Evolutionary conservation across 129 eudicot species (phyloP).

Genomic region (Centrapalus pauciflorus): DNA sequence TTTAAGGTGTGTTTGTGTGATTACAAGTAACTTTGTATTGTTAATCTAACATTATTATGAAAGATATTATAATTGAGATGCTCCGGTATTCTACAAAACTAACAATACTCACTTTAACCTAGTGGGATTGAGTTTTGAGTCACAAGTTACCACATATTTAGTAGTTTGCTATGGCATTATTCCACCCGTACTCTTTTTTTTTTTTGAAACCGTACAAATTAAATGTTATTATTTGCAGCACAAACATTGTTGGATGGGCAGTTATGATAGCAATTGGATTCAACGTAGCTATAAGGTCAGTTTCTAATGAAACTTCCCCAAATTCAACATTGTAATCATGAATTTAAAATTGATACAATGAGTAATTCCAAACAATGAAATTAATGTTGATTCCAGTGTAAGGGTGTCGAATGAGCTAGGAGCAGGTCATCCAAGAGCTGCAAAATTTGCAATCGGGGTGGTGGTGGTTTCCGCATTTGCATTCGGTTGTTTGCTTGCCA

Average conservation of each 20-base stretch:
- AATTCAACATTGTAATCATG: background rate
- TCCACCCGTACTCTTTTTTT: background rate
- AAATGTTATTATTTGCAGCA: conserved; percentile 30
- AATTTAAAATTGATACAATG: background rate
- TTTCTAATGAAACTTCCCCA: background rate
- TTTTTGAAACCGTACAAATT: background rate
- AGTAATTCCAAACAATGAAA: background rate
- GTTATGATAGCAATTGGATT: conserved; percentile 43
- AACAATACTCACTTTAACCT: too few relatives aligned
- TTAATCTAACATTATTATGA: background rate
- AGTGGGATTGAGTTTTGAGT: too few relatives aligned
- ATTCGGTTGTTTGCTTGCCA: conserved; percentile 19
- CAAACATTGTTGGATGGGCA: conserved; percentile 49
- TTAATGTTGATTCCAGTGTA: conserved; percentile 26
- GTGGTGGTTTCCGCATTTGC: conserved; percentile 28
- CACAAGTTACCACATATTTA: too few relatives aligned
- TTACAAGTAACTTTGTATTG: too few relatives aligned
- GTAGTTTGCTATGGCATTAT: background rate
- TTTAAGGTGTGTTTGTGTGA: too few relatives aligned
- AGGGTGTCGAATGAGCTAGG: conserved; percentile 54
- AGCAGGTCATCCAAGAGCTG: conserved; percentile 51
- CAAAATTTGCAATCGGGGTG: conserved; percentile 45
- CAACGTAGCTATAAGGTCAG: conserved; percentile 40
- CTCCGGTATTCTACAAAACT: too few relatives aligned
- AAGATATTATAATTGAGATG: background rate